Percentiles rank a stretch among this genome's conserved stretches.
phyloP scores from a whole-genome alignment of 2,329 filamentous ascomycete genomes.

The Sordariomycetes sp. region DNA sequence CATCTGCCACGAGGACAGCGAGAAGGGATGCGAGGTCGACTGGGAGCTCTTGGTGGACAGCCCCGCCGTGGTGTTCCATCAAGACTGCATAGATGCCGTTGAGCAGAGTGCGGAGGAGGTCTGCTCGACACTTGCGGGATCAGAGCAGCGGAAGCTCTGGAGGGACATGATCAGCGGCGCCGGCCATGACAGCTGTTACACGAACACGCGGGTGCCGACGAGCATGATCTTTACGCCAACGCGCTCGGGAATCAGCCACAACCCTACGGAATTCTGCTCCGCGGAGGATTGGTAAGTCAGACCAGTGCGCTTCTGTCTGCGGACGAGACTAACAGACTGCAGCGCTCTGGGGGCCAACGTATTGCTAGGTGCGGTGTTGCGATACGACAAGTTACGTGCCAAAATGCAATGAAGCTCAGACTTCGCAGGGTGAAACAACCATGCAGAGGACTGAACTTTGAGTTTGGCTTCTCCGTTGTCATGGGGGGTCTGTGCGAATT shows the following conservation, averaged over 20 bases:
- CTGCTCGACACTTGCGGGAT: conserved; percentile 23
- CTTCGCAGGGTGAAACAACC: too few relatives aligned
- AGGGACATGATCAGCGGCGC: conserved; percentile 18
- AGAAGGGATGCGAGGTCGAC: conserved; percentile 43
- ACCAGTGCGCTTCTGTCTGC: neutral
- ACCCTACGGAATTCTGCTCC: conserved; percentile 13
- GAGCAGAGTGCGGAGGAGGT: conserved; percentile 42
- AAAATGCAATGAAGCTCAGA: neutral
- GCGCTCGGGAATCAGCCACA: conserved; percentile 21
- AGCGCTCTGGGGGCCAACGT: conserved; percentile 16
- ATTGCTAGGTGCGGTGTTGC: conserved; percentile 12
- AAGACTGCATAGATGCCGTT: conserved; percentile 53
- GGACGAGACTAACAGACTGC: neutral
- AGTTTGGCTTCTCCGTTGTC: too few relatives aligned
- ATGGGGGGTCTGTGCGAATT: too few relatives aligned
- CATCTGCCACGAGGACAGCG: conserved; percentile 41
- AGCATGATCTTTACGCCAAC: conserved; percentile 24
- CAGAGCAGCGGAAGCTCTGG: conserved; percentile 8
- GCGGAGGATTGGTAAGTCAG: conserved; percentile 17
- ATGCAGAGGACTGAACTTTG: too few relatives aligned
- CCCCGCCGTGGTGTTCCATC: conserved; percentile 50
- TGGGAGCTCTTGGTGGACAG: conserved; percentile 49
- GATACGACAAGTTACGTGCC: conserved; percentile 7
- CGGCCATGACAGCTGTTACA: conserved; percentile 22
- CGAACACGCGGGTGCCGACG: conserved; percentile 16